Base-by-base conservation (phyloP, 139 green algal species). In the Monoraphidium neglectum region DNA sequence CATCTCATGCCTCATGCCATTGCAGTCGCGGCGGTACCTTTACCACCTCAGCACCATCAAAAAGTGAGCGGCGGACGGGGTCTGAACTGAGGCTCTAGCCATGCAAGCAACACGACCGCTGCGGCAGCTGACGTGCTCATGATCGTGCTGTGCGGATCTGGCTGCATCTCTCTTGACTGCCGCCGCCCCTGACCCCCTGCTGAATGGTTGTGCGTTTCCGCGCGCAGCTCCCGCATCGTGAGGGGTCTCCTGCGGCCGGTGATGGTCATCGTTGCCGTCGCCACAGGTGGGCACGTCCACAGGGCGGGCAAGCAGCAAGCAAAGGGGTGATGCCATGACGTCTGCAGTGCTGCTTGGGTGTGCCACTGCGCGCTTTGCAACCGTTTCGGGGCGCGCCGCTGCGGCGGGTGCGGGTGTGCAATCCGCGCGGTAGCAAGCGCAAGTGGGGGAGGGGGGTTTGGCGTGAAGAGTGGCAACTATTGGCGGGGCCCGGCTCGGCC, bases 41-140 rank as follows among this genome's bases (percentile, higher is more conserved):
- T 70, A 82, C 57, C 82, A 87, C 60, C 35, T 78, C 38, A 51
- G 69, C 57, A 87, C 82, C 32, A 47, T 84, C 13, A 74, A 82
- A 38, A 37, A 80, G 80, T 85, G n/a, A 73, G 80, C 62, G 10
- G 26, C 4, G 16, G 4, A 43, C 26, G 4, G 40, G 28, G 6
- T 16, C 16, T 33, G 56, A 30, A 35, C 6, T 28, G 56, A 56
- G 47, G 47, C 16, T 12, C 30, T 5, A 16, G 16, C 12, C 62
- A 69, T 21, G 8, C 21, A 15, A 46, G 15, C 10, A 53, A 18
- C 35, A 26, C 4, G 12, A 10, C 62, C 43, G 57, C n/a, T 69
- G 62, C 35, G 32, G 8, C 18, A n/a, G 38, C 40, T 43, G 57
- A 21, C n/a, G 13, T 10, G 15, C 15, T 23, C 28, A 69, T n/a